These are phyloP conservation scores for Eucalyptus regnans DNA, from an alignment of 345 rosid genomes.

Conservation along the genomic window DNA sequence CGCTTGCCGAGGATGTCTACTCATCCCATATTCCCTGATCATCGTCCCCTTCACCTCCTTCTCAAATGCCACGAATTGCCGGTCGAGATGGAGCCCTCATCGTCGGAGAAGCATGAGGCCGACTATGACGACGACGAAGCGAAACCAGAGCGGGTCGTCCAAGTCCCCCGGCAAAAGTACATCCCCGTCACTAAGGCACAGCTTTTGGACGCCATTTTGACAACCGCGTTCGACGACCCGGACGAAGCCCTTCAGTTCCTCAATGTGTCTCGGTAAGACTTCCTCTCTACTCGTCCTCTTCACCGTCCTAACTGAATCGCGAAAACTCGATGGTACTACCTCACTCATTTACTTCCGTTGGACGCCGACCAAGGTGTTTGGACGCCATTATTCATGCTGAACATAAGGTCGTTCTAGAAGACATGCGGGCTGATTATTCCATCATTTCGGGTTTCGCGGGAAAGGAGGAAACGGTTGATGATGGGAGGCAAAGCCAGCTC, in stretches of 20 bases:
- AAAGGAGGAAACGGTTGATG: not conserved
- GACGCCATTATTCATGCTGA: conserved; percentile 89
- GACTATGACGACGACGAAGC: not conserved
- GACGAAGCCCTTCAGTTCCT: conserved; percentile 45
- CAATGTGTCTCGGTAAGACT: conserved; percentile 57
- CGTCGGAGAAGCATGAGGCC: not conserved
- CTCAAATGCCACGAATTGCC: not conserved
- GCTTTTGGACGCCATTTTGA: conserved; percentile 48
- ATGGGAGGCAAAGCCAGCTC: not conserved
- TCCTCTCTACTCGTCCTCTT: not conserved
- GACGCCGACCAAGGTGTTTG: conserved; percentile 31
- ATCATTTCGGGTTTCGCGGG: not conserved
- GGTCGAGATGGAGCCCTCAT: not conserved
- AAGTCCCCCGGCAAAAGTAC: conserved; percentile 66
- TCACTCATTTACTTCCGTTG: not conserved
- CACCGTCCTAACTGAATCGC: not conserved
- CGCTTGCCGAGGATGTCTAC: not conserved
- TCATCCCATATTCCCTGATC: not conserved
- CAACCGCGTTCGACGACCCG: conserved; percentile 30
- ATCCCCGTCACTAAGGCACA: conserved; percentile 66
- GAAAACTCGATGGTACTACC: not conserved
- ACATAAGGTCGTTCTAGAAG: conserved; percentile 68
- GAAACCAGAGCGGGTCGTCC: conserved; percentile 10
- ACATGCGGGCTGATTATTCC: conserved; percentile 64
- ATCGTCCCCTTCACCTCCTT: not conserved